phyloP scores from a whole-genome alignment of 148 eudicot species.

The Salicornia ramosissima region DNA sequence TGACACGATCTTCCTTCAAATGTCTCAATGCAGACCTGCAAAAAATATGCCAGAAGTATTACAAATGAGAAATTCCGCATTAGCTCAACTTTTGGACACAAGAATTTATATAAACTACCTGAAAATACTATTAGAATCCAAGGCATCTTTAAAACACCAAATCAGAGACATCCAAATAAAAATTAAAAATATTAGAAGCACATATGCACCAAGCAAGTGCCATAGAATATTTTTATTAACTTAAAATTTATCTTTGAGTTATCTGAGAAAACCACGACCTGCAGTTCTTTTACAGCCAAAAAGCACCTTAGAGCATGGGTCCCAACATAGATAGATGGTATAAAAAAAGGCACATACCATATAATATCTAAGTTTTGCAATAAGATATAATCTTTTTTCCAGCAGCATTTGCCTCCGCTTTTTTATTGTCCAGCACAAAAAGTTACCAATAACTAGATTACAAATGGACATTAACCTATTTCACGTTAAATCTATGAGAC shows the following conservation, averaged over 20 bases:
- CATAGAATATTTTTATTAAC: background rate
- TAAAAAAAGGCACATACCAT: background rate
- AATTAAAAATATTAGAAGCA: background rate
- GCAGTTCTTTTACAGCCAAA: background rate
- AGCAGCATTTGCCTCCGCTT: background rate
- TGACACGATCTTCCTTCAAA: constrained; percentile 74
- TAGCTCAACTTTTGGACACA: constrained; percentile 1
- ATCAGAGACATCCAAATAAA: background rate
- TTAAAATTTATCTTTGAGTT: background rate
- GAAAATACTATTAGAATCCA: background rate
- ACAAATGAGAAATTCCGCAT: constrained; percentile 10
- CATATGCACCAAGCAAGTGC: background rate
- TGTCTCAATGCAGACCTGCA: constrained; percentile 80
- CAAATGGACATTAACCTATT: too few species aligned
- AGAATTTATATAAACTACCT: background rate
- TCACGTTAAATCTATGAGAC: background rate
- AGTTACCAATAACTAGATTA: background rate
- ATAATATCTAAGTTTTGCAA: background rate
- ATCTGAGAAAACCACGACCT: background rate
- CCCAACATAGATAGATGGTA: background rate
- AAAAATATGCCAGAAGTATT: constrained; percentile 9
- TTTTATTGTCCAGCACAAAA: background rate
- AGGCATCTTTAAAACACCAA: background rate
- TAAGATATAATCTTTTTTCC: background rate
- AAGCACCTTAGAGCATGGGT: background rate